Percentiles rank a stretch among this genome's conserved stretches.
Evolutionary conservation across 352 stramenopile species (phyloP).

Genomic region (Phytophthora pistaciae): DNA sequence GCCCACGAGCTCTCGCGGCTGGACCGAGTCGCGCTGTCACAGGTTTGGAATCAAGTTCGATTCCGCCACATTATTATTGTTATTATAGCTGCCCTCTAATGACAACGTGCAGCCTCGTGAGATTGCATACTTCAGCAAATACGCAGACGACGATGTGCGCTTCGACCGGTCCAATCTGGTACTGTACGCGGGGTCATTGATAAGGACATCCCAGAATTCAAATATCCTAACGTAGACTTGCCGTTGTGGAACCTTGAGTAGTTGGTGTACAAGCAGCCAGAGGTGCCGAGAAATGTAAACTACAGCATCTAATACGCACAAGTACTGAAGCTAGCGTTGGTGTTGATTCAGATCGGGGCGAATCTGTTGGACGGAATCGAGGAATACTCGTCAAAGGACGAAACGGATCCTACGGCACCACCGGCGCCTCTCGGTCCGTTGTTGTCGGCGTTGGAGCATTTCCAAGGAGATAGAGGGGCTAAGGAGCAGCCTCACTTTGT

Average conservation of each 20-base stretch:
- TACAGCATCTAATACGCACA: no score
- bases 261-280: conserved; percentile 43
- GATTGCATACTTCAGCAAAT: conserved; percentile 77
- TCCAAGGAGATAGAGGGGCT: conserved; percentile 30
- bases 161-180: conserved; percentile 81
- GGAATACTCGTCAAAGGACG: conserved; percentile 57
- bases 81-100: neutral
- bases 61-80: neutral
- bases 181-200: neutral
- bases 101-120: conserved; percentile 52
- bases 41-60: conserved; percentile 10
- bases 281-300: conserved; percentile 6
- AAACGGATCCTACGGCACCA: conserved; percentile 47
- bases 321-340: neutral
- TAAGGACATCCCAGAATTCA: neutral
- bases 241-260: conserved; percentile 14
- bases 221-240: neutral
- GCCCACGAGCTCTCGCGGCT: conserved; percentile 36
- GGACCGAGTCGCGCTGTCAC: conserved; percentile 25
- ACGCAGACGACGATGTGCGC: conserved; percentile 40
- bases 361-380: conserved; percentile 75
- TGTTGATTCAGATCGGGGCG: conserved; percentile 44
- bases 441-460: conserved; percentile 53
- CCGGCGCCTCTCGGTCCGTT: conserved; percentile 65
- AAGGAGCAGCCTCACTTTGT: conserved; percentile 56